Base-by-base conservation (phyloP, 306 rosid genomes). In the Ceratonia siliqua region DNA sequence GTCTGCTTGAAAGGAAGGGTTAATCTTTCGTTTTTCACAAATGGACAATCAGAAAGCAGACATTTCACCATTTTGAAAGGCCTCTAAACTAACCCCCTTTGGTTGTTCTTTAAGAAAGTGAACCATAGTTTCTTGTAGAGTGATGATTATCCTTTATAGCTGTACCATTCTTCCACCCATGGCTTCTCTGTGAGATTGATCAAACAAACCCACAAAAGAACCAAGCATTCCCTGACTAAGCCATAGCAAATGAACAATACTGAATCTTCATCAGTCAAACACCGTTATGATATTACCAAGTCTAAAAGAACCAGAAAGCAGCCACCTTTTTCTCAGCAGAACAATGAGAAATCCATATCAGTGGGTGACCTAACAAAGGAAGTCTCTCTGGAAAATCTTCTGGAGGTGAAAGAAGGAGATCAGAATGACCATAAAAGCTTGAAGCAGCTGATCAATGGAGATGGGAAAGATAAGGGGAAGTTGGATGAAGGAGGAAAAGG, bases 281-380 rank as follows among this genome's bases (percentile, higher is more conserved):
- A 46, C 74, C 87, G 62, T 42, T 92, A 82, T 45, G 98, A 90
- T 68, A 88, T 92, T 62, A 85, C 85, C 61, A 90, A 87, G 98
- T 92, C 98, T 39, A 87, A 75, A 79, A 90, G 98, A 84, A 92
- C 98, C 20, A 87, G 98, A 84, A 92, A 83, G 68, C 83, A 82
- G 54, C 38, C 59, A 68, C 46, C 56, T 25, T 38, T 38, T 17
- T 53, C 61, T 28, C 18, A 67, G 20, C 81, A 79, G 15, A 33
- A 30, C 20, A 73, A 46, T 59, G 87, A 81, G 42, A 81, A 78
- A 48, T 68, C 64, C 27, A 6, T 27, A 41, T n/a, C 66, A 8
- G 35, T 61, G 18, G 27, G 17, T 32, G 68, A 74, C 18, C 38
- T 42, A 39, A 48, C 62, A 62, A 52, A 54, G 39, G 64, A 8